Evolutionary conservation across 805 yeast genomes (phyloP).

Genomic region (Hanseniaspora occidentalis): DNA sequence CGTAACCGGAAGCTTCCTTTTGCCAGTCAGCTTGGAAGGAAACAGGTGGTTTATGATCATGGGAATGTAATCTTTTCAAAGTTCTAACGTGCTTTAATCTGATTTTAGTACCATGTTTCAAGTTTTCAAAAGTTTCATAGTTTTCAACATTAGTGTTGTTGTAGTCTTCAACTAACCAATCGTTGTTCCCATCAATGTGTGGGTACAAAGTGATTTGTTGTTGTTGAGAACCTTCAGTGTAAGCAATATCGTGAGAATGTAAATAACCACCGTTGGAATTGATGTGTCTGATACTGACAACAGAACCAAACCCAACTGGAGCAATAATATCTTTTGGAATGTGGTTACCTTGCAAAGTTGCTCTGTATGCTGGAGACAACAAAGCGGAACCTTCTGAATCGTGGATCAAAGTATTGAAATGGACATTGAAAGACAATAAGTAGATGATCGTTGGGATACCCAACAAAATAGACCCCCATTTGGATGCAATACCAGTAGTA

Average conservation of each 20-base stretch:
- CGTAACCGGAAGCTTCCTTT: conserved; percentile 69
- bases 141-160: conserved; percentile 37
- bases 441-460: conserved; percentile 50
- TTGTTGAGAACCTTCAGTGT: conserved; percentile 72
- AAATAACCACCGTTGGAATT: conserved; percentile 70
- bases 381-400: conserved; percentile 67
- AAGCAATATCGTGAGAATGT: conserved; percentile 64
- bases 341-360: conserved; percentile 44
- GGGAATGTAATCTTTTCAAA: conserved; percentile 64
- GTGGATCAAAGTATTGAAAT: conserved; percentile 40
- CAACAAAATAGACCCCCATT: conserved; percentile 41
- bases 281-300: conserved; percentile 52
- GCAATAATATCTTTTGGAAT: conserved; percentile 49
- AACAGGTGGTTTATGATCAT: conserved; percentile 72
- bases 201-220: conserved; percentile 77
- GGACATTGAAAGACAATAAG: conserved; percentile 46
- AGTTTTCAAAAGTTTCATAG: conserved; percentile 45
- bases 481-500: conserved; percentile 33
- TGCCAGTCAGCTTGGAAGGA: conserved; percentile 63
- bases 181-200: conserved; percentile 62
- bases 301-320: conserved; percentile 63
- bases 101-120: conserved; percentile 57
- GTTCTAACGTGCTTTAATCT: conserved; percentile 50
- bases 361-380: conserved; percentile 61
- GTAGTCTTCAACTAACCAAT: conserved; percentile 59